These are phyloP conservation scores for Xanthoconium purpureum DNA, from an alignment of 768 basidiomycete species.

Conservation along the genomic window DNA sequence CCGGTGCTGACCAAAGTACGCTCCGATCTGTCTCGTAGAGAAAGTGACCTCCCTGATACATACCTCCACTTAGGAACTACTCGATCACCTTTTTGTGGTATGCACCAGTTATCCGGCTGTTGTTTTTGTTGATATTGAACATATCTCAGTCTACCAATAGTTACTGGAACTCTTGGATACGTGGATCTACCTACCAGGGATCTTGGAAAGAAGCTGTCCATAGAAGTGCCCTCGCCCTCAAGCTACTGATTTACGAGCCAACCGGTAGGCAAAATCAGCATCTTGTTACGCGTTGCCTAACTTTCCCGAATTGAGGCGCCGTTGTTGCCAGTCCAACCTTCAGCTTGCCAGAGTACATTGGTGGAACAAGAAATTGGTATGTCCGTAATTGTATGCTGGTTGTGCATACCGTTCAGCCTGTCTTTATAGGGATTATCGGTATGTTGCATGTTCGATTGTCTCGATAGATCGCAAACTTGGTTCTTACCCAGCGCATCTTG, in stretches of 20 bases:
- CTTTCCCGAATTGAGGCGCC: constrained; percentile 51
- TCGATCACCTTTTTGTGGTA: constrained; percentile 57
- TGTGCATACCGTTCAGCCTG: background rate
- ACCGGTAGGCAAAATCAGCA: constrained; percentile 48
- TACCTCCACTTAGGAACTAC: constrained; percentile 42
- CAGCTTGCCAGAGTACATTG: constrained; percentile 88
- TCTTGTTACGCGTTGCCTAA: background rate
- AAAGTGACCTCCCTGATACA: background rate
- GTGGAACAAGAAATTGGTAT: constrained; percentile 85
- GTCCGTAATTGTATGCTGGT: constrained; percentile 13
- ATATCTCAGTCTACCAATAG: constrained; percentile 57
- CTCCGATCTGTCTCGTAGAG: background rate
- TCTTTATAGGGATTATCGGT: constrained; percentile 61
- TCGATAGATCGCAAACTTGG: background rate
- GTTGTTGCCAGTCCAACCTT: constrained; percentile 96
- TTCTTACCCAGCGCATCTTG: constrained; percentile 58
- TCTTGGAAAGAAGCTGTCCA: constrained; percentile 96
- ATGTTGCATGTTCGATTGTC: background rate
- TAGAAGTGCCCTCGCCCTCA: constrained; percentile 89
- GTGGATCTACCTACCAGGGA: constrained; percentile 84
- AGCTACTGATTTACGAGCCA: constrained; percentile 89
- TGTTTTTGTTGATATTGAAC: background rate
- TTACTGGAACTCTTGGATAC: constrained; percentile 90
- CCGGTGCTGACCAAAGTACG: constrained; percentile 65
- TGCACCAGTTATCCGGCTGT: background rate